Base-by-base conservation (phyloP, 1,139 yeast species). In the Taiozyma sp. region DNA sequence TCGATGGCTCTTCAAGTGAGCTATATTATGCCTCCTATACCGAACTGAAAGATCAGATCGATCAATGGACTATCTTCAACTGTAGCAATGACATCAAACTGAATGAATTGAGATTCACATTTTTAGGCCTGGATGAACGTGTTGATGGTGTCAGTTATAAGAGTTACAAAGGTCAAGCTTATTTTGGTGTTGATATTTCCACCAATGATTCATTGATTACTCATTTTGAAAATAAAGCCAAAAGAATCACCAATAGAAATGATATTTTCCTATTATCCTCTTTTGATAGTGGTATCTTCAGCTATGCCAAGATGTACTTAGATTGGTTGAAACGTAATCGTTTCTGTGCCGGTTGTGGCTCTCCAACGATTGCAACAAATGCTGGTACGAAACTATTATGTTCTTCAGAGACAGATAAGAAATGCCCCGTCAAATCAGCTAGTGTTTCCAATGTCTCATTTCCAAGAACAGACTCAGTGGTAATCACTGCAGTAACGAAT, bases 291-390 rank as follows among this genome's bases (percentile, higher is more conserved):
- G 79, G 90, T 2, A 65, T 88, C 22, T 84, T 79, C 58, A 84
- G 95, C 4, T 95, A 90, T 63, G 93, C 89, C 0, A 81, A 85
- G 53, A 88, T 87, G 84, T 87, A 85, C 62, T 64, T 89, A 50
- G 97, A 90, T 67, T 91, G 98, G 97, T 72, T 88, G 49, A 68
- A 71, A 49, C 80, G 93, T 51, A 86, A 85, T 65, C 73, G 76
- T 54, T 88, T 77, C 68, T 91, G 99, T 65, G 93, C 95, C 1
- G 95, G 95, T 0, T 93, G 99, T 71, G 97, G 97, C 0, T 63
- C 77, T 2, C 76, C 73, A 53, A 83, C 82, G 32, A 76, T 85
- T 55, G 83, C 89, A 6, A 77, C 85, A 29, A 83, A 88, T 61
- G 96, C 88, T 0, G 98, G 98, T 1, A 85, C 93, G 13, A 88